Conservation (phyloP, 345 rosid genomes). For the Sisymbrium altissimum region DNA sequence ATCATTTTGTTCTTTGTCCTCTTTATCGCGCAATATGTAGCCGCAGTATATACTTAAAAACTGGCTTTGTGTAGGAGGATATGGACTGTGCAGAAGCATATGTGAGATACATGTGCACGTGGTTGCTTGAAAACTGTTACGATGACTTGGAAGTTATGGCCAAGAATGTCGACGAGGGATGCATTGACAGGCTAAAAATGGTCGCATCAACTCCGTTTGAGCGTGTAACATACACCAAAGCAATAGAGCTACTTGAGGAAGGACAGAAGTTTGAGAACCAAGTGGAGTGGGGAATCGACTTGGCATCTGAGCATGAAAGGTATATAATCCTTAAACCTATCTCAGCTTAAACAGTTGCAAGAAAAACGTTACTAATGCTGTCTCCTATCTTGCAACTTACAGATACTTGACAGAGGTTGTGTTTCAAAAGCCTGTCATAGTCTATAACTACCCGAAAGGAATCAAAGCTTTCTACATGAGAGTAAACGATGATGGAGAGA, state of each 20-base stretch:
- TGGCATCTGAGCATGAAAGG: constrained; percentile 99
- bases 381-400: constrained; percentile 13
- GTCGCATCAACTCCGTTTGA: constrained; percentile 82
- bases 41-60: background rate
- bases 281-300: constrained; percentile 92
- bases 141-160: constrained; percentile 94
- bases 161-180: constrained; percentile 60
- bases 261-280: constrained; percentile 75
- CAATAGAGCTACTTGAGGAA: constrained; percentile 56
- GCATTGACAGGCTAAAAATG: constrained; percentile 68
- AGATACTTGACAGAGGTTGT: constrained; percentile 87
- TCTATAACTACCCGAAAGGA: constrained; percentile 89
- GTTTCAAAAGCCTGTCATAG: constrained; percentile 86
- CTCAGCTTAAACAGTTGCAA: background rate
- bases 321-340: constrained; percentile 6
- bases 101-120: constrained; percentile 70
- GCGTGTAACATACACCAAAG: constrained; percentile 83
- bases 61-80: constrained; percentile 57
- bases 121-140: constrained; percentile 77
- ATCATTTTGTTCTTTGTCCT: background rate
- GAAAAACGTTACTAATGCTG: background rate
- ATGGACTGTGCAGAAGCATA: constrained; percentile 99
- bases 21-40: background rate
- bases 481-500: constrained; percentile 77
- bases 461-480: constrained; percentile 98